Base-by-base conservation (phyloP, 2,329 filamentous ascomycete genomes). In the Chalaropsis ovoidea region DNA sequence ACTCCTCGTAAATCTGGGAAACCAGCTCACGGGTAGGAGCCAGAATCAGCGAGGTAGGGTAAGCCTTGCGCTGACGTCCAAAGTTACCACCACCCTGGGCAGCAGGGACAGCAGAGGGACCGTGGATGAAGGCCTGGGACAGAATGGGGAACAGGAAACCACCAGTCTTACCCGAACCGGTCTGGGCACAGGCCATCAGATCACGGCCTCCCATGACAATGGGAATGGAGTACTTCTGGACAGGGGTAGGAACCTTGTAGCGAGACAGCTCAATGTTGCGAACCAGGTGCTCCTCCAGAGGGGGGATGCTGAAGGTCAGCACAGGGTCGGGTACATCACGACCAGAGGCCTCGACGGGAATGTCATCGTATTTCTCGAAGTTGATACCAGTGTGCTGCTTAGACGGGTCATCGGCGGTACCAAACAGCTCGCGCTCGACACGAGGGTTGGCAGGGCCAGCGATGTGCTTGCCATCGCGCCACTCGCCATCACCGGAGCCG, bases 281-380 rank as follows among this genome's bases (percentile, higher is more conserved):
- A 73, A 97, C 81, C 61, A 99, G 82, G 74, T 97, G 94, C 76
- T 95, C 89, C 74, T 99, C 94, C 71, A 99, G 83, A 73, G 94
- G 94, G 70, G 94, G 94, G 78, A 94, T 95, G 74, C 85, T 90
- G 83, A 99, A 99, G 68, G 86, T 82, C 70, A 86, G 86, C 70
- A 96, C 90, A 49, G 93, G 88, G 74, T 97, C 94, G 58, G 94
- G 94, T 64, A 97, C 91, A 74, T 95, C 86, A 64, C 90, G 87
- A 68, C 94, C 94, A 68, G 93, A 96, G 69, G 94, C 94, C 79
- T 97, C 94, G 70, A 99, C 94, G 65, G 94, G 94, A 70, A 99
- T 99, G 77, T 99, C 94, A 74, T 99, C 94, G 79, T 99, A 99
- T 82, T 99, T 99, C 81, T 96, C 88, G 76, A 99, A 99, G 84